A percentile compares a stretch with the other conserved stretches of the same genome.
Evolutionary conservation across 2,329 filamentous ascomycete genomes (phyloP).

Genomic region (Acrocalymma vagum): DNA sequence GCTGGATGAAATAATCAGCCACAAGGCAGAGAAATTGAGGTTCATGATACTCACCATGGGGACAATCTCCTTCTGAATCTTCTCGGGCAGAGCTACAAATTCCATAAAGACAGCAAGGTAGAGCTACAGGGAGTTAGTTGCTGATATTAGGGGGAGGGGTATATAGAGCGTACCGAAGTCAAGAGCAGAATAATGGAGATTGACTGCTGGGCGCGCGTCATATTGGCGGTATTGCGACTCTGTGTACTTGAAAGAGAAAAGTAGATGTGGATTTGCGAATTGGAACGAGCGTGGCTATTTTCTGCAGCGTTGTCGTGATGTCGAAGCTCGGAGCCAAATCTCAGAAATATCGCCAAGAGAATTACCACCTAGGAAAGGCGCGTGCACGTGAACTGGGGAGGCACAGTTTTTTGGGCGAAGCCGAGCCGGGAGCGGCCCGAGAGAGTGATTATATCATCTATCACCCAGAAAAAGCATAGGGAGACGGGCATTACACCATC

Average conservation of each 20-base stretch:
- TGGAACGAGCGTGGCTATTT: slow-evolving; percentile 10
- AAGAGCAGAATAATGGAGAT: slow-evolving; percentile 87
- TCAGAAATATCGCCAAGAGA: slow-evolving; percentile 33
- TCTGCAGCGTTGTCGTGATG: slow-evolving; percentile 24
- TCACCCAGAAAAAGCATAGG: no score
- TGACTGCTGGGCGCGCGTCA: slow-evolving; percentile 95
- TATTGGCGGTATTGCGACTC: slow-evolving; percentile 55
- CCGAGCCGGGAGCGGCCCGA: no score
- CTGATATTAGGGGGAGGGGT: slow-evolving; percentile 17
- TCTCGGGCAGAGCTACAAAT: slow-evolving; percentile 79
- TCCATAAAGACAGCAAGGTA: slow-evolving; percentile 88
- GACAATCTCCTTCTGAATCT: slow-evolving; percentile 84
- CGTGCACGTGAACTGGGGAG: no score
- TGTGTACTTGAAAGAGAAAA: slow-evolving; percentile 8
- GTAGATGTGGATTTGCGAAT: slow-evolving; percentile 4
- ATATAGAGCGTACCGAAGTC: slow-evolving; percentile 74
- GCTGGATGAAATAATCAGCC: slow-evolving; percentile 58
- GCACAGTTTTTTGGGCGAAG: no score
- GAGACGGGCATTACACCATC: no score
- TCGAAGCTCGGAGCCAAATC: slow-evolving; percentile 33
- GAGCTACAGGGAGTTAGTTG: slow-evolving; percentile 65
- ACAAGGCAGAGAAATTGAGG: neutral
- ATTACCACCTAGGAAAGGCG: slow-evolving; percentile 29
- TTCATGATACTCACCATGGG: slow-evolving; percentile 77
- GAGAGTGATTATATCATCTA: no score